Conservation (phyloP, 78 protist species). For the Dictyostelium capitatum region DNA sequence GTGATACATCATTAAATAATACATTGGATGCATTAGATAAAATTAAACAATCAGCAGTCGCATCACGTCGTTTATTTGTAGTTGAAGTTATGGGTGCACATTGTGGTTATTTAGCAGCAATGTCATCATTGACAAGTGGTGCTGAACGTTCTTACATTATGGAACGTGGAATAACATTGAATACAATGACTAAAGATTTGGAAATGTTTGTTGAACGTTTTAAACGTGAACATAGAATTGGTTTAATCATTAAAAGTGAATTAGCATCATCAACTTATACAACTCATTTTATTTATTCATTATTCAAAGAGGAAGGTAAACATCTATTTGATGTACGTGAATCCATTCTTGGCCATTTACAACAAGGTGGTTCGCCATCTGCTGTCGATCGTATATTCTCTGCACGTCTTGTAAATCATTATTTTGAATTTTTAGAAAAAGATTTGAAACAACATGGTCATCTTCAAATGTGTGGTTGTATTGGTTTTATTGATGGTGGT, state of each 20-base stretch:
- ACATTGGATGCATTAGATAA: slow-evolving; percentile 82
- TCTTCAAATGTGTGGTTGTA: slow-evolving; percentile 28
- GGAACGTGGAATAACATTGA: slow-evolving; percentile 61
- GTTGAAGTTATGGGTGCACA: slow-evolving; percentile 88
- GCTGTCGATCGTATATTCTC: slow-evolving; percentile 80
- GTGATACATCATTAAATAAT: slow-evolving; percentile 90
- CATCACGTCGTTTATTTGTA: slow-evolving; percentile 87
- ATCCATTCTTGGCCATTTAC: slow-evolving; percentile 85
- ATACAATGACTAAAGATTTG: slow-evolving; percentile 45
- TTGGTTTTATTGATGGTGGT: slow-evolving; percentile 47
- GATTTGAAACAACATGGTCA: neutral
- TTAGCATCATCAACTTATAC: slow-evolving; percentile 58
- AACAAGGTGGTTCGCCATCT: slow-evolving; percentile 87
- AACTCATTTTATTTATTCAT: slow-evolving; percentile 52
- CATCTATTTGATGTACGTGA: slow-evolving; percentile 62
- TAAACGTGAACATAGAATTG: slow-evolving; percentile 31
- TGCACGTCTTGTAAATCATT: slow-evolving; percentile 46
- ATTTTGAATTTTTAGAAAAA: slow-evolving; percentile 26
- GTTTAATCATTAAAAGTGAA: slow-evolving; percentile 70
- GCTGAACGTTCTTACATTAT: slow-evolving; percentile 79
- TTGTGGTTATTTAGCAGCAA: slow-evolving; percentile 83
- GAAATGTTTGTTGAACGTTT: slow-evolving; percentile 64
- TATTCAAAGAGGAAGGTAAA: slow-evolving; percentile 77
- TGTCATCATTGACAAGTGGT: slow-evolving; percentile 72
- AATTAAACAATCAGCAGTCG: slow-evolving; percentile 82